A percentile compares a stretch with the other conserved stretches of the same genome.
Evolutionary conservation across 2,329 filamentous ascomycete genomes (phyloP).

Genomic region (Aureobasidium sp.): DNA sequence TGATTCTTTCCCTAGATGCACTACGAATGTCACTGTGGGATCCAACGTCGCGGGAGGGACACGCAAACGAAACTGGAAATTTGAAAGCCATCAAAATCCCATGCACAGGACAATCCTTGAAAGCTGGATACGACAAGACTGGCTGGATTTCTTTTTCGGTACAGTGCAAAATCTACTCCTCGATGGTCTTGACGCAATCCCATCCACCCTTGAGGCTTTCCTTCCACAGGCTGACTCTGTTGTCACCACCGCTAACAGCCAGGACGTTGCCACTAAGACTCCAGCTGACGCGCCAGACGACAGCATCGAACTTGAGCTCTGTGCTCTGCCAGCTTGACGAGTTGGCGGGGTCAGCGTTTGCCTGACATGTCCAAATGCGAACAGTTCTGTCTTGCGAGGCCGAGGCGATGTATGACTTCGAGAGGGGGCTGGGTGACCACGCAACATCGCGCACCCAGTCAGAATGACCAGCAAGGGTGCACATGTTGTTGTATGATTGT

Average conservation of each 20-base stretch:
- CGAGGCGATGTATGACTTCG: slow-evolving; percentile 93
- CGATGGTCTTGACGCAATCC: slow-evolving; percentile 95
- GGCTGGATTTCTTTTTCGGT: neutral
- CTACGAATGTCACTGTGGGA: neutral
- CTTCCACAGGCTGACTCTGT: slow-evolving; percentile 97
- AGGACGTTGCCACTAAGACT: slow-evolving; percentile 93
- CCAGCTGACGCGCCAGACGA: slow-evolving; percentile 96
- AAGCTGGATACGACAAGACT: neutral
- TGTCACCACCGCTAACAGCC: slow-evolving; percentile 87
- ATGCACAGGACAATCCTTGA: neutral
- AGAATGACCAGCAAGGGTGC: slow-evolving; percentile 68
- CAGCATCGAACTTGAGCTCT: slow-evolving; percentile 76
- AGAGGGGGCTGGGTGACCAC: slow-evolving; percentile 90
- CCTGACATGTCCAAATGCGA: slow-evolving; percentile 74
- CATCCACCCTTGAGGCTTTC: slow-evolving; percentile 94
- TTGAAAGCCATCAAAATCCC: neutral
- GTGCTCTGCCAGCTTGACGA: slow-evolving; percentile 74
- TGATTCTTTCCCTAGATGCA: neutral
- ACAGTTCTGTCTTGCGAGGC: slow-evolving; percentile 96
- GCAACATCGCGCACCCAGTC: slow-evolving; percentile 98
- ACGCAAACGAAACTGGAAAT: neutral
- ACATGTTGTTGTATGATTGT: slow-evolving; percentile 33
- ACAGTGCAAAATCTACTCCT: slow-evolving; percentile 34
- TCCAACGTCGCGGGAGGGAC: neutral
- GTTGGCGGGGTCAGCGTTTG: slow-evolving; percentile 30